Evolutionary conservation across 108 stramenopile species (phyloP).

Genomic region (Cyclotella sp.): DNA sequence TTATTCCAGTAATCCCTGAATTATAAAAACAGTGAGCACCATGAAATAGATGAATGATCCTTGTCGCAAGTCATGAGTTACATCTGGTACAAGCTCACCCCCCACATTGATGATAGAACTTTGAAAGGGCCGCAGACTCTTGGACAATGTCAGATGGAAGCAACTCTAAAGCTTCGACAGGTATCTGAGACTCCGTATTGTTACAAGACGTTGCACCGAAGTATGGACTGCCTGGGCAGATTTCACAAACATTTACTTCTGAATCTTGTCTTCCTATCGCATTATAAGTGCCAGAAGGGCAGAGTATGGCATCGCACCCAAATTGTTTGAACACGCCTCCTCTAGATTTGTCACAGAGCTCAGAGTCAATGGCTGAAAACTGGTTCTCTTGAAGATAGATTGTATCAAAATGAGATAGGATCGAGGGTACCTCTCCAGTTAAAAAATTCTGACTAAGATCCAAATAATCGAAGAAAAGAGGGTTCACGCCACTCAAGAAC

Average conservation of each 20-base stretch:
- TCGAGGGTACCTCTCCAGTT: slow-evolving; percentile 27
- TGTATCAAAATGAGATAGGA: slow-evolving; percentile 57
- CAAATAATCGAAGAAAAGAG: slow-evolving; percentile 35
- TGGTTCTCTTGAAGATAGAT: slow-evolving; percentile 69
- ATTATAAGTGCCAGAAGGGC: slow-evolving; percentile 70
- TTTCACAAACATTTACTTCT: slow-evolving; percentile 17
- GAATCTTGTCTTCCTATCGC: slow-evolving; percentile 52
- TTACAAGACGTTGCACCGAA: slow-evolving; percentile 30
- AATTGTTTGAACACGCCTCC: slow-evolving; percentile 26
- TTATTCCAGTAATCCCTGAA: slow-evolving; percentile 27
- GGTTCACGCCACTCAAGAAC: slow-evolving; percentile 32
- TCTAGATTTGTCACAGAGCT: slow-evolving; percentile 57
- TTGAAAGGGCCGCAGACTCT: slow-evolving; percentile 19
- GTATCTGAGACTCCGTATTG: not conserved
- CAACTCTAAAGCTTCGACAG: slow-evolving; percentile 15
- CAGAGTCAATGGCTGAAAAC: slow-evolving; percentile 53
- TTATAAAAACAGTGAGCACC: not conserved
- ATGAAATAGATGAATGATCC: not conserved
- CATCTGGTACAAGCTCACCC: not conserved
- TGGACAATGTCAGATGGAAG: slow-evolving; percentile 17
- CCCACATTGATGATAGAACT: slow-evolving; percentile 23
- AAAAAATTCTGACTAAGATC: slow-evolving; percentile 31
- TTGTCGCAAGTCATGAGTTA: not conserved
- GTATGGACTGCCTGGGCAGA: slow-evolving; percentile 21
- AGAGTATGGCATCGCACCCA: slow-evolving; percentile 57